These are phyloP conservation scores for Digitaria exilis DNA, from an alignment of 202 grass and related monocot genomes.

Conservation along the genomic window DNA sequence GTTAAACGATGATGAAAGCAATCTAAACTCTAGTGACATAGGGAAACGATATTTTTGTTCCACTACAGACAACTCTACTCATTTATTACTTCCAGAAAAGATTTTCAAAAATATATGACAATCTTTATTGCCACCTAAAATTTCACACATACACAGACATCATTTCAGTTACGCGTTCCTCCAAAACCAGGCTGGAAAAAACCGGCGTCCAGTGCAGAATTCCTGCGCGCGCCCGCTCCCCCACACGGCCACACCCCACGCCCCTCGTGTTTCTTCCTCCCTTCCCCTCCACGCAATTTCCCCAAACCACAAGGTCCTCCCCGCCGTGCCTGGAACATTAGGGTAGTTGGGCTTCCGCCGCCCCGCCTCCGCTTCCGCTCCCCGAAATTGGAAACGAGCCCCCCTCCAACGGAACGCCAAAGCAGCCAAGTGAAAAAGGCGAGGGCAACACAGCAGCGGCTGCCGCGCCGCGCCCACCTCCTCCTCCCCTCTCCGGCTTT, in stretches of 20 bases:
- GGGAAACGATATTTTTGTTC: background rate
- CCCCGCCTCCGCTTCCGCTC: constrained; percentile 26
- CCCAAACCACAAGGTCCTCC: constrained; percentile 1
- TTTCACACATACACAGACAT: background rate
- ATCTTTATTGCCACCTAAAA: background rate
- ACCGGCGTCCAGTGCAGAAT: background rate
- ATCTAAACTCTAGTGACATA: too few species aligned
- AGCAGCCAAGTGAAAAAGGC: constrained; percentile 26
- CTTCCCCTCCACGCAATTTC: background rate
- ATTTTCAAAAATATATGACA: background rate
- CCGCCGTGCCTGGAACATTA: background rate
- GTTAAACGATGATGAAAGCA: background rate
- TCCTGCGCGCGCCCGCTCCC: background rate
- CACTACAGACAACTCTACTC: background rate
- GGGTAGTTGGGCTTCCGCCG: constrained; percentile 28
- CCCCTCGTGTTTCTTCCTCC: background rate
- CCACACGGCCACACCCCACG: background rate
- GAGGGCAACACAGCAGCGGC: constrained; percentile 17
- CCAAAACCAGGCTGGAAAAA: background rate
- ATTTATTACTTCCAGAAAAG: background rate
- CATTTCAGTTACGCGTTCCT: background rate
- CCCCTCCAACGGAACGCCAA: constrained; percentile 26
- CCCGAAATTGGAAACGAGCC: constrained; percentile 37
- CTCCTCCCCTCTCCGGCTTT: background rate
- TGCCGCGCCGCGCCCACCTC: constrained; percentile 16